Base-by-base conservation (phyloP, 345 rosid genomes). In the Gossypium herbaceum region DNA sequence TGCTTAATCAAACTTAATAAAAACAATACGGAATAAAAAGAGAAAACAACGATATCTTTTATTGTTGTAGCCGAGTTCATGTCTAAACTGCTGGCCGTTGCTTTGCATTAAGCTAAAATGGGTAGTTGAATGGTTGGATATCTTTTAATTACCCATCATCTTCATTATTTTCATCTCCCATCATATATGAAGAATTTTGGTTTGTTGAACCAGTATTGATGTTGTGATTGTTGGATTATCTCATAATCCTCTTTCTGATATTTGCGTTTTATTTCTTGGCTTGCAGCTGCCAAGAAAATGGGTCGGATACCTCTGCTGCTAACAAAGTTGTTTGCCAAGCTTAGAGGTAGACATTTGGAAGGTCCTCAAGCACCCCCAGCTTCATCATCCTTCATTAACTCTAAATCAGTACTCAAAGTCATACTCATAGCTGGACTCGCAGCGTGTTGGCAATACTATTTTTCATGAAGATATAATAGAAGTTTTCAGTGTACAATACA, bases 391-490 rank as follows among this genome's bases (percentile, higher is more conserved):
- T 12, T 58, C 39, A 25, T 58, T 24, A 58, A 24, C 63, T 11
- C 39, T 58, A 58, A 58, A 58, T 58, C 22, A 4, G 34, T 24
- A 24, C 15, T 58, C 17, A 58, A 58, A 25, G 63, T 58, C 63
- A 58, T 58, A 24, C 63, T 58, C 16, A 15, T 58, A 58, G 63
- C 17, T 58, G 63, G 39, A 12, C 66, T 87, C 59, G 99, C 94
- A 3, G 79, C 88, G n/a, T 84, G 76, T 45, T 95, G 92, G 96
- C 94, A 90, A 72, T 86, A 84, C 75, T 88, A 81, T 80, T 85
- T 64, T 43, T 72, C 76, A 47, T 84, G 79, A 79, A 61, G n/a
- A 7, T 56, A 43, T 76, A 19, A 43, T 72, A 19, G 73, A 55
- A 24, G 52, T 48, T 60, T 78, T 68, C 52, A 43, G 50, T 79